A percentile compares a stretch with the other conserved stretches of the same genome.
Evolutionary conservation across 2,329 filamentous ascomycete genomes (phyloP).

Genomic region (Zalaria obscura): DNA sequence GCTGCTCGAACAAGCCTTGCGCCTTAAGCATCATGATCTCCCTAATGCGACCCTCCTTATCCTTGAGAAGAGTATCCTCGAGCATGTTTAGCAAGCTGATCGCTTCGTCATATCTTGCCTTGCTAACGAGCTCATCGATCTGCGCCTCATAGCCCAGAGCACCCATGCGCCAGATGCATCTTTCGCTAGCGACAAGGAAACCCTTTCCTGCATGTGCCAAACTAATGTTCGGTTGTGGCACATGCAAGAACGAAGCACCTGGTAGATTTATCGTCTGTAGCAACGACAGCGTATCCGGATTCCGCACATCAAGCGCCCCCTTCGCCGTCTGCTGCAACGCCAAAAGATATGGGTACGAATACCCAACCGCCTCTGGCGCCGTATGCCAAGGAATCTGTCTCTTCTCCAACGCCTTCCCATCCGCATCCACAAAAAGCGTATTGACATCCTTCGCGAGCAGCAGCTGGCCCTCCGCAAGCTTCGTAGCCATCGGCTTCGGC

Average conservation of each 20-base stretch:
- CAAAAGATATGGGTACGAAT: conserved; percentile 91
- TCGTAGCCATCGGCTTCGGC: conserved; percentile 76
- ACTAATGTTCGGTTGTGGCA: conserved; percentile 83
- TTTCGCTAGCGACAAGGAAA: conserved; percentile 83
- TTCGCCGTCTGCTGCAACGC: conserved; percentile 73
- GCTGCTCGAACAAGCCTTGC: conserved; percentile 65
- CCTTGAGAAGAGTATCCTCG: conserved; percentile 74
- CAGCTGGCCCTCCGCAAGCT: conserved; percentile 69
- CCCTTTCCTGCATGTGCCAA: conserved; percentile 94
- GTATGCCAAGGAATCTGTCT: conserved; percentile 83
- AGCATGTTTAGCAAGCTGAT: conserved; percentile 80
- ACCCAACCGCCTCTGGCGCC: conserved; percentile 82
- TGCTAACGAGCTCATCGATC: conserved; percentile 64
- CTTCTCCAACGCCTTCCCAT: conserved; percentile 69
- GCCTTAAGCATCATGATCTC: conserved; percentile 89
- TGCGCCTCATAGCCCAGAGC: conserved; percentile 85
- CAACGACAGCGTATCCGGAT: conserved; percentile 80
- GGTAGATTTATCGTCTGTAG: conserved; percentile 75
- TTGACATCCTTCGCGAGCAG: conserved; percentile 97
- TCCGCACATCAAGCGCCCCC: conserved; percentile 77
- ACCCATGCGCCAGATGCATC: conserved; percentile 91
- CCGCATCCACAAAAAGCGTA: conserved; percentile 75
- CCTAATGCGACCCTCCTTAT: conserved; percentile 68
- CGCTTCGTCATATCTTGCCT: conserved; percentile 71
- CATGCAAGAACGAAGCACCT: conserved; percentile 72